Conservation (phyloP, 345 rosid genomes). For the Noccaea bulbosa region DNA sequence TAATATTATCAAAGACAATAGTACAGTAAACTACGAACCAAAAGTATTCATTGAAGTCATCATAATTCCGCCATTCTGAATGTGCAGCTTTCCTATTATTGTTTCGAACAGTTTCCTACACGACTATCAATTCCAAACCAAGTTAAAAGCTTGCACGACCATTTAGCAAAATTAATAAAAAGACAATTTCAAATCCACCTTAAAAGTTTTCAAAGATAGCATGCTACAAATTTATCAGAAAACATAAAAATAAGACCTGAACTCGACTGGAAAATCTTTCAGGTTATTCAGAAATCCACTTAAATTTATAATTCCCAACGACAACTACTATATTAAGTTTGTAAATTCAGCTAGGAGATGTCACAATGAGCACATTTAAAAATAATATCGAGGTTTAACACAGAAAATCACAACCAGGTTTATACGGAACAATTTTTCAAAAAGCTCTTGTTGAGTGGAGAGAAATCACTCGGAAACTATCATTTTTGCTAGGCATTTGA, state of each 20-base stretch:
- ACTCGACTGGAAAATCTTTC: conserved; percentile 20
- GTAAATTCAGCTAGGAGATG: conserved; percentile 7
- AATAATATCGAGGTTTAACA: background rate
- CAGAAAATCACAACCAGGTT: conserved; percentile 19
- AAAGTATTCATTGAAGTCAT: conserved; percentile 96
- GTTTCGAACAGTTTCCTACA: conserved; percentile 76
- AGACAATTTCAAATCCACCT: conserved; percentile 12
- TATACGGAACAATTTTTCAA: background rate
- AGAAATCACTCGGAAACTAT: too few species aligned
- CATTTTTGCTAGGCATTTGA: too few species aligned
- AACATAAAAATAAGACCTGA: conserved; percentile 25
- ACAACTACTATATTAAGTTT: background rate
- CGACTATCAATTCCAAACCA: conserved; percentile 31
- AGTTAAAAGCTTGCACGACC: conserved; percentile 19
- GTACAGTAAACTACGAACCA: conserved; percentile 60
- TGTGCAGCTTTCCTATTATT: conserved; percentile 93
- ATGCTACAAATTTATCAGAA: conserved; percentile 17
- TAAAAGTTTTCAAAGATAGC: conserved; percentile 13
- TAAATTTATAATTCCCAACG: conserved; percentile 13
- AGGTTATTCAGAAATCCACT: conserved; percentile 4
- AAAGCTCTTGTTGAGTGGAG: conserved; percentile 25
- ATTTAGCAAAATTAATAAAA: conserved; percentile 18
- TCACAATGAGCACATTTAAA: conserved; percentile 5
- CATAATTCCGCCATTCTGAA: conserved; percentile 98
- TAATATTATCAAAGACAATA: conserved; percentile 20